Base-by-base conservation (phyloP, 768 basidiomycete species). In the Podaxis sp. region DNA sequence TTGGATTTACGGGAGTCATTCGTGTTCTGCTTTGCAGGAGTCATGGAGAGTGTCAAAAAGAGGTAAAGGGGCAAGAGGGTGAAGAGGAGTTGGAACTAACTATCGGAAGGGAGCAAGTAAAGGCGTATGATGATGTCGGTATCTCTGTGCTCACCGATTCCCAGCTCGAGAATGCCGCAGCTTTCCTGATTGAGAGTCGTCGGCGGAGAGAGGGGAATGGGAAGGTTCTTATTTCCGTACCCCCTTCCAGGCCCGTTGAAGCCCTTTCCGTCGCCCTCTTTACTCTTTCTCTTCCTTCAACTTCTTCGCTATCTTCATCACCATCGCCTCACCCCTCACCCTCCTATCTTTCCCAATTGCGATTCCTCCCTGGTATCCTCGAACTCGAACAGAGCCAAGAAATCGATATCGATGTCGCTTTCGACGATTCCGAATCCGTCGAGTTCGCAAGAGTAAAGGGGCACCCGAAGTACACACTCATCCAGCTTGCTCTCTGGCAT, bases 401-500 rank as follows among this genome's bases (percentile, higher is more conserved):
- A 9, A 17, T 46, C 24, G 28, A 57, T n/a, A 44, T 19, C 7
- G 44, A 46, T 19, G 8, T 7, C 22, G 12, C 36, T 44, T 26
- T n/a, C 26, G 13, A 11, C 26, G 17, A 28, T 12, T 22, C 42
- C 11, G 24, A 57, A 28, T 6, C 22, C 24, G 7, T 4, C 5
- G 39, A 51, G 19, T 19, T 28, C 26, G 9, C 22, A 13, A 11
- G 19, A 24, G 12, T 11, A 3, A 26, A 46, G 3, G 13, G 13
- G 4, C 7, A 36, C 19, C 22, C 3, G 5, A 9, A 30, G 42
- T 61, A 40, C 13, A 42, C 52, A 9, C 28, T 44, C 4, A 53
- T 54, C 17, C 59, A 61, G 30, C 59, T 61, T 24, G 51, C 59
- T 6, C 59, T 61, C 19, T 61, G 59, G 59, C 59, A 61, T 33